These are phyloP conservation scores for Aurinia saxatilis DNA, from an alignment of 345 rosid species.

Conservation along the genomic window DNA sequence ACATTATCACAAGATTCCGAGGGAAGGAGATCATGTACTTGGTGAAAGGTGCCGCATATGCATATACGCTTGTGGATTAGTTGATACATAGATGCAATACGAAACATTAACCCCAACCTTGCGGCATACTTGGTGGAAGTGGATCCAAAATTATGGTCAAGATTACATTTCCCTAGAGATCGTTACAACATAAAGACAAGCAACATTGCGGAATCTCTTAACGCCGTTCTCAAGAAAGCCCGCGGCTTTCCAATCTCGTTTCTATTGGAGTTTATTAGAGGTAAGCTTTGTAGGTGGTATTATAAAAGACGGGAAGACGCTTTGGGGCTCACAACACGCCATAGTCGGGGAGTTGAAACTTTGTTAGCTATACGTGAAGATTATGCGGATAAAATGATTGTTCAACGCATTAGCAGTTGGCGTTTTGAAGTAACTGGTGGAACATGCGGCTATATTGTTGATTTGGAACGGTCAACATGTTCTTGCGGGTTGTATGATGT, in stretches of 20 bases:
- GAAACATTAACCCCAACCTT: accelerated
- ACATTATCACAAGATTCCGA: not conserved
- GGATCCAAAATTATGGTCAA: not conserved
- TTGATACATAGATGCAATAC: not conserved
- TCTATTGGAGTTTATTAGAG: not conserved
- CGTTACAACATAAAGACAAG: not conserved
- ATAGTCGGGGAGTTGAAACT: not conserved
- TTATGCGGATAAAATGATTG: not conserved
- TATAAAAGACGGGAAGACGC: not conserved
- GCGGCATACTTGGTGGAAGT: not conserved
- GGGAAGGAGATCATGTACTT: not conserved
- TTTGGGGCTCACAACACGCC: not conserved
- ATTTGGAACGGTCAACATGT: too few species aligned
- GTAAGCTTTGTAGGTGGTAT: not conserved
- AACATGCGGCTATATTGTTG: too few species aligned
- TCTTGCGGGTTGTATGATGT: too few species aligned
- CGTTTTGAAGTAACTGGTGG: too few species aligned
- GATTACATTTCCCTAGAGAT: not conserved
- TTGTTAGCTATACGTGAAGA: not conserved
- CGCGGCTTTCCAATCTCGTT: not conserved
- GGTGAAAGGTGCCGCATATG: not conserved
- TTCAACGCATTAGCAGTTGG: not conserved
- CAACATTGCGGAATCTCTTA: not conserved
- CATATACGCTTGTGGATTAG: not conserved
- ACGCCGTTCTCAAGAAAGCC: not conserved